Evolutionary conservation across 805 yeast genomes (phyloP), one percentile per base, ranked within the genome.

Genomic region (Ogataea neopini): DNA sequence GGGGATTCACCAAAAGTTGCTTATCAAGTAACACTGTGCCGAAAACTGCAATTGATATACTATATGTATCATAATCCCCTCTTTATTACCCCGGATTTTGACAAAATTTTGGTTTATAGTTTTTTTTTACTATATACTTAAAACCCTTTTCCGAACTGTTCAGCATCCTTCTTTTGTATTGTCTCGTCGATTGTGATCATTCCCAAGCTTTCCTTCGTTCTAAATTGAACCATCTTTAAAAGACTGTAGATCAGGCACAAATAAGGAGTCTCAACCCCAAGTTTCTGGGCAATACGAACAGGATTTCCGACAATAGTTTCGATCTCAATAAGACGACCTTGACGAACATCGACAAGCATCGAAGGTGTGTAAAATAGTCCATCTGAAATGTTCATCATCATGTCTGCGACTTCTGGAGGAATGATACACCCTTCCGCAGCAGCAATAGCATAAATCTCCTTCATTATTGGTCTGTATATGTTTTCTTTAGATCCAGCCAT

Each of bases 211-310:
- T 86, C 92, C 62, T 78, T 79, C 34, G 81, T 64, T 50, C 76
- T 68, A 57, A 79, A 77, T 66, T 86, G 94, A 40, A 77, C 73
- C 60, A 84, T 72, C 37, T 75, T 71, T 46, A 86, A 71, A 42
- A 86, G 67, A 25, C 71, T 64, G 61, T 86, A 86, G 39, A 86
- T 59, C 56, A 79, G 67, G 0, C 71, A 64, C 44, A 88, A 73
- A 8, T 73, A 69, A 1, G 96, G 95, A 1, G 84, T 73, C 4
- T 60, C 50, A 9, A 76, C 68, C 1, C 68, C 67, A 49, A 71
- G 68, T 37, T 61, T 62, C 42, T 62, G 51, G 0, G 78, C 80
- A 10, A 74, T 61, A 35, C 57, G 55, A 3, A 52, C 45, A 40
- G 54, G 70, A 47, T 73, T 73, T 5, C 77, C 77, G 40, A 73